Percentiles rank a stretch among this genome's conserved stretches.
These are phyloP conservation scores for Kingdonia uniflora DNA, from an alignment of 164 flowering plant species.

Conservation along the genomic window DNA sequence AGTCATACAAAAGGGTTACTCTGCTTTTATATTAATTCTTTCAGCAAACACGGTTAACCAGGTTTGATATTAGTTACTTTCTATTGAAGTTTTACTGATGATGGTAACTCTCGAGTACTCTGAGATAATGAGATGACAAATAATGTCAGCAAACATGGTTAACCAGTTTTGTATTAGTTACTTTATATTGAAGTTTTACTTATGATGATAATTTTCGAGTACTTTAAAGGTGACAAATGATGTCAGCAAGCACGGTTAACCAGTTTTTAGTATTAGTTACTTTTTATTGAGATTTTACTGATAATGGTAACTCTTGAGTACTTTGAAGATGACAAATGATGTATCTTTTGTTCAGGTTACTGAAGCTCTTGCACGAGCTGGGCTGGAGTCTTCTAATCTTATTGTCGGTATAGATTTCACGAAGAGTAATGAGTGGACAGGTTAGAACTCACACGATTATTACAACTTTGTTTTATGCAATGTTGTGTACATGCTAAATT, in stretches of 20 bases:
- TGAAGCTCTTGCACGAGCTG: constrained; percentile 69
- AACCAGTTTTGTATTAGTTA: background rate
- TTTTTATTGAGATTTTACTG: background rate
- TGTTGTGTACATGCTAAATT: constrained; percentile 4
- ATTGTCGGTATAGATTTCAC: constrained; percentile 94
- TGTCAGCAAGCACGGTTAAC: background rate
- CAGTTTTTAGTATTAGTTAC: background rate
- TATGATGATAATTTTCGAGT: background rate
- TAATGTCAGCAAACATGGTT: background rate
- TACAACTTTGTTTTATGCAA: background rate
- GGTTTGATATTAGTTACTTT: background rate
- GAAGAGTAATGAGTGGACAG: constrained; percentile 98
- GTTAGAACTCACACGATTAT: constrained; percentile 20
- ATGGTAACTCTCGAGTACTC: background rate
- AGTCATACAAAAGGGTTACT: background rate
- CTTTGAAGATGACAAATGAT: background rate
- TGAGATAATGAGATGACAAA: background rate
- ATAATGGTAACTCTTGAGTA: background rate
- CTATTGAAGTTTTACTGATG: background rate
- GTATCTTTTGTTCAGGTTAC: constrained; percentile 43
- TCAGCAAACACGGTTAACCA: background rate
- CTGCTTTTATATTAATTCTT: background rate
- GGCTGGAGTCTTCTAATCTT: constrained; percentile 86
- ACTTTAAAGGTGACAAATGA: background rate
- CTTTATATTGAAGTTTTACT: background rate